Percentiles rank a stretch among this genome's conserved stretches.
Conservation (phyloP, 2,329 filamentous ascomycete genomes). For the Ophiostoma piceae region DNA sequence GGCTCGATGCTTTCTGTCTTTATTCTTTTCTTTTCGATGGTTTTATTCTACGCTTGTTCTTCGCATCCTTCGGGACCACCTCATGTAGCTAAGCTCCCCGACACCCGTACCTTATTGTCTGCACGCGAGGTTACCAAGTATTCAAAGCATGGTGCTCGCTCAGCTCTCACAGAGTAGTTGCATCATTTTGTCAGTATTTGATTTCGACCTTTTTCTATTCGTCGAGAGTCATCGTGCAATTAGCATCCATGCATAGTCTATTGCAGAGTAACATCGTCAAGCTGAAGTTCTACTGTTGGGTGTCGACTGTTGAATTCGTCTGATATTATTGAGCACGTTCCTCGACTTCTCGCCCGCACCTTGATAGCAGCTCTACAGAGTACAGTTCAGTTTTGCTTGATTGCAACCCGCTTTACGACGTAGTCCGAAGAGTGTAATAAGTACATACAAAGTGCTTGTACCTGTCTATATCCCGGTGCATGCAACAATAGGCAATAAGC, state of each 20-base stretch:
- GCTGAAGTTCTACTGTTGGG: not conserved
- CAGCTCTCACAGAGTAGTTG: not conserved
- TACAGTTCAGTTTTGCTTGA: not conserved
- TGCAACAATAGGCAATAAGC: not conserved
- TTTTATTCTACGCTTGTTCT: not conserved
- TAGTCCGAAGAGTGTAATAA: not conserved
- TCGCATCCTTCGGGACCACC: not conserved
- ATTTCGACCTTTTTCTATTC: not conserved
- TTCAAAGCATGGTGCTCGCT: not conserved
- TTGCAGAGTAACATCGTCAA: not conserved
- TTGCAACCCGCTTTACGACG: constrained; percentile 1
- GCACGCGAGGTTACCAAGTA: not conserved
- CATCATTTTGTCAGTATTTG: not conserved
- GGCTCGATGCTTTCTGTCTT: not conserved
- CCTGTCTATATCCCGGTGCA: not conserved
- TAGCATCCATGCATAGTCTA: not conserved
- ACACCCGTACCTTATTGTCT: not conserved
- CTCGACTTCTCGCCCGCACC: not conserved
- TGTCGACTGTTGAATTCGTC: not conserved
- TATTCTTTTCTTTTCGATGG: not conserved
- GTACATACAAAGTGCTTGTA: not conserved
- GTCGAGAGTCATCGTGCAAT: not conserved
- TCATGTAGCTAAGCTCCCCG: not conserved
- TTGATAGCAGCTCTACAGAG: not conserved
- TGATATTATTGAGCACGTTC: not conserved